A percentile compares a stretch with the other conserved stretches of the same genome.
phyloP scores from a whole-genome alignment of 345 rosid species.

The Ailanthus altissimus region DNA sequence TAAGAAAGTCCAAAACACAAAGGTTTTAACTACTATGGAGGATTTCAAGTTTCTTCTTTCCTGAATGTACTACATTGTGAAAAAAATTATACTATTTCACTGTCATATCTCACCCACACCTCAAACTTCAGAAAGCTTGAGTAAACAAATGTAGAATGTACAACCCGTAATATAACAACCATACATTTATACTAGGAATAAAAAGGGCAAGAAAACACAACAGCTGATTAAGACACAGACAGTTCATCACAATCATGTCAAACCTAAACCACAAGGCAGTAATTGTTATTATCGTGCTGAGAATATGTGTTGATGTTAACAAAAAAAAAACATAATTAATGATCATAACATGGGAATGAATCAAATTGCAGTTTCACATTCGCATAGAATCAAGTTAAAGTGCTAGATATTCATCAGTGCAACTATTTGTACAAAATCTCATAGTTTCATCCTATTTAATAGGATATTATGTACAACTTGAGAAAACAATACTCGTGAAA shows the following conservation, averaged over 20 bases:
- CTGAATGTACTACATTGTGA: background rate
- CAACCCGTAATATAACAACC: background rate
- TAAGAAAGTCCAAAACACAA: background rate
- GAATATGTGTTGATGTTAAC: background rate
- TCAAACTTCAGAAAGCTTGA: background rate
- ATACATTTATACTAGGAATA: background rate
- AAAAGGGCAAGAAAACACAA: background rate
- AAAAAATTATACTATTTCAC: background rate
- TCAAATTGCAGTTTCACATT: background rate
- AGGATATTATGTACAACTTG: background rate
- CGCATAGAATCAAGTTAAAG: background rate
- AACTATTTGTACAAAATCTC: too few species aligned
- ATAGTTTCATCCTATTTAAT: background rate
- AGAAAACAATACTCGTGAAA: background rate
- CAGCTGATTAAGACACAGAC: background rate
- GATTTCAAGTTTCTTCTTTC: background rate
- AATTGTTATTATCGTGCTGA: background rate
- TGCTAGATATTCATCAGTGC: background rate
- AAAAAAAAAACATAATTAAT: background rate
- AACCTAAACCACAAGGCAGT: background rate
- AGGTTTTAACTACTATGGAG: background rate
- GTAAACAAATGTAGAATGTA: background rate
- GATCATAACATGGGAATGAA: background rate
- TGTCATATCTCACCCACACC: background rate
- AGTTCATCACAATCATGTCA: background rate